phyloP scores from a whole-genome alignment of 2,329 filamentous ascomycete species.

The Nothophoma quercina region DNA sequence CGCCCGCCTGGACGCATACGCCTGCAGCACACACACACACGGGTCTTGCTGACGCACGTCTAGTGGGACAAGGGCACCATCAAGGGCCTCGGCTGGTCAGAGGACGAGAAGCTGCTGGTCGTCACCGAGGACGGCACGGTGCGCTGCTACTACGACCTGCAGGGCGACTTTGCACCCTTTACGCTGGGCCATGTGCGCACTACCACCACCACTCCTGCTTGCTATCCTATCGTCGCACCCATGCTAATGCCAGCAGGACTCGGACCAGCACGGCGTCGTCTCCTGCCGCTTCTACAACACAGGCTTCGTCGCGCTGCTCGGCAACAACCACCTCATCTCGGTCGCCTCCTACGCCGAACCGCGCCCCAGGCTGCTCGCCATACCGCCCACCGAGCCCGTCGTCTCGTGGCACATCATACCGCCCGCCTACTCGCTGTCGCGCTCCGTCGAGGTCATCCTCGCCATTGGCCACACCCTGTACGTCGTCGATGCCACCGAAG shows the following conservation, averaged over 20 bases:
- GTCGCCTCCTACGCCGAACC: conserved; percentile 93
- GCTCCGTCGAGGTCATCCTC: conserved; percentile 90
- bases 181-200: conserved; percentile 74
- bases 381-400: conserved; percentile 78
- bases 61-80: conserved; percentile 90
- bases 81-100: conserved; percentile 92
- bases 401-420: conserved; percentile 90
- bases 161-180: conserved; percentile 94
- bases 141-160: conserved; percentile 87
- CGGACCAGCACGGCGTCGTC: conserved; percentile 85
- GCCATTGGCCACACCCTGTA: conserved; percentile 86
- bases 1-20: conserved; percentile 40
- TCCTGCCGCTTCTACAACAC: conserved; percentile 91
- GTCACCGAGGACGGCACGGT: conserved; percentile 90
- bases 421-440: conserved; percentile 85
- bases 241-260: conserved; percentile 49
- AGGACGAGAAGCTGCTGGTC: conserved; percentile 89
- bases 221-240: not conserved
- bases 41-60: conserved; percentile 12
- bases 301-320: conserved; percentile 91
- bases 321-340: conserved; percentile 84
- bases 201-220: too few species aligned
- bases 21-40: too few species aligned
- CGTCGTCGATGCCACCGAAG: conserved; percentile 85
- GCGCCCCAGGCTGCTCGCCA: conserved; percentile 80